Evolutionary conservation across 768 basidiomycete species (phyloP).

Genomic region (Paxillus ammoniavirescens): DNA sequence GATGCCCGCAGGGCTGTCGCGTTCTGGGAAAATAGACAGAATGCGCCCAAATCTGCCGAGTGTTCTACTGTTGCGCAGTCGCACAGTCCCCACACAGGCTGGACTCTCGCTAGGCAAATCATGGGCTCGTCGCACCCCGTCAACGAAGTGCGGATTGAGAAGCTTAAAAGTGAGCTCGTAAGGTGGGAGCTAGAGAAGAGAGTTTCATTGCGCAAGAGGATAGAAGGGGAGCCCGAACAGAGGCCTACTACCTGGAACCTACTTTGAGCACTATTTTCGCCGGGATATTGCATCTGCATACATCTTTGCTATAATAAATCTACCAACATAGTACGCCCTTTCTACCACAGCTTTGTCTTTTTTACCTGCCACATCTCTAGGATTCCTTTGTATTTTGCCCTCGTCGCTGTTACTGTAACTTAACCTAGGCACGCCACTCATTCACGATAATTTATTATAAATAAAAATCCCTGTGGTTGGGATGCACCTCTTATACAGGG

Average conservation of each 20-base stretch:
- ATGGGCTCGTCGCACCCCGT: constrained; percentile 47
- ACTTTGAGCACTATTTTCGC: constrained; percentile 7
- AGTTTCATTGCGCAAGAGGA: constrained; percentile 22
- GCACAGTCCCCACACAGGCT: constrained; percentile 6
- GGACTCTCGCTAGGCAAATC: constrained; percentile 27
- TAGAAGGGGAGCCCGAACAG: constrained; percentile 20
- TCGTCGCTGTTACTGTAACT: neutral
- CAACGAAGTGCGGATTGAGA: constrained; percentile 39
- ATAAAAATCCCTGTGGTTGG: neutral
- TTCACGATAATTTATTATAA: too few species aligned
- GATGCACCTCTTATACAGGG: neutral
- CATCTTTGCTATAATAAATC: neutral
- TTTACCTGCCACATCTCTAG: neutral
- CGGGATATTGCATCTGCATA: neutral
- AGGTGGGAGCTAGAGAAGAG: constrained; percentile 42
- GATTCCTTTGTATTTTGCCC: neutral
- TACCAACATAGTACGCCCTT: neutral
- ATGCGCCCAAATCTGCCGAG: constrained; percentile 16
- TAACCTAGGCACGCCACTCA: neutral
- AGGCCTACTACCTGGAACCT: constrained; percentile 13
- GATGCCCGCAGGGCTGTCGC: constrained; percentile 78
- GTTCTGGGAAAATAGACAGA: constrained; percentile 75
- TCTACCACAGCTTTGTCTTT: neutral
- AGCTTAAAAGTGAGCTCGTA: constrained; percentile 42
- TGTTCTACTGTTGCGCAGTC: constrained; percentile 19